Evolutionary conservation across 2,329 filamentous ascomycete species (phyloP), one percentile per base, ranked within the genome.

Genomic region (Bipolaris gigantea): DNA sequence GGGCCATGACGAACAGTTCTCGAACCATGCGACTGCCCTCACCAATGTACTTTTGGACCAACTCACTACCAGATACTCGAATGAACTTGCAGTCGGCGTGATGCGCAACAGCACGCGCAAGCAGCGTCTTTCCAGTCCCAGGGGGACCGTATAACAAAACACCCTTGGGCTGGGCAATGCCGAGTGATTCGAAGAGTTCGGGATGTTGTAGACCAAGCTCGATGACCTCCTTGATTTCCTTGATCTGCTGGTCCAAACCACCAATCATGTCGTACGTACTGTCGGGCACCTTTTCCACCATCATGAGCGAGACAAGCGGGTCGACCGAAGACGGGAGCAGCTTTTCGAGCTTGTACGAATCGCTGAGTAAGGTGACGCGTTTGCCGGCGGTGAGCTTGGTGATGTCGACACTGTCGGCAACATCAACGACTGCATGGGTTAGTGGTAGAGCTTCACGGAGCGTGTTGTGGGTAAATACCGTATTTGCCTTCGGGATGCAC

Each of bases 191-290:
- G 78, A 99, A 99, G 33, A 99, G 86, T 78, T 99, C 94, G 5
- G 94, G 94, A 76, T 99, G 94, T 81, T 97, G 97, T 60, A 99
- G 85, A 63, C 94, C 94, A 40, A 99, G 88, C 81, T 99, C 94
- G 75, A 99, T 97, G 69, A 99, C 94, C 79, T 99, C 94, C 80
- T 99, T 99, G 83, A 99, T 99, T 76, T 99, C 94, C 81, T 99
- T 97, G 81, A 99, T 97, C 75, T 99, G 94, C 76, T 99, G 93
- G 75, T 99, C 94, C 59, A 99, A 81, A 64, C 94, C 94, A 79
- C 94, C 94, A 75, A 99, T 99, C 94, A 99, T 99, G 80, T 99
- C 94, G 82, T 99, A 99, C 74, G 94, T 99, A 80, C 92, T 97
- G 82, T 99, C 94, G 15, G 94, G 94, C 15, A 99, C 94, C 83